Conservation (phyloP, 164 flowering plant genomes). For the Buxus sempervirens region DNA sequence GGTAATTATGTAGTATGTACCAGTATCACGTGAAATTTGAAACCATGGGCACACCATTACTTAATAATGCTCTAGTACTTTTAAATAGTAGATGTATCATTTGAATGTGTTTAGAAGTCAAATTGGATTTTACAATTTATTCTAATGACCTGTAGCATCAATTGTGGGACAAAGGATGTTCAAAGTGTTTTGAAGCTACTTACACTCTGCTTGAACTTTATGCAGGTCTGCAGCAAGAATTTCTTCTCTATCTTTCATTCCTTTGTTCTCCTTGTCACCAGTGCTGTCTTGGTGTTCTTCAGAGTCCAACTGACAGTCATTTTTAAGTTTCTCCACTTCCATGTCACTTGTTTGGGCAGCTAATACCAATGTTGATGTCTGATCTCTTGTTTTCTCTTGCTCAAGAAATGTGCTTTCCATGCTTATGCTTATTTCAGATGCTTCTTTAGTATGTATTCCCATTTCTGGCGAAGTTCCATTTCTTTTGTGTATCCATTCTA, state of each 20-base stretch:
- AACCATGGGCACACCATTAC: background rate
- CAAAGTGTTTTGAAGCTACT: constrained; percentile 4
- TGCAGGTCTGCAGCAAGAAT: background rate
- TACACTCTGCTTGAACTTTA: constrained; percentile 12
- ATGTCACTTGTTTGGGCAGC: constrained; percentile 14
- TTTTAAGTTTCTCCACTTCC: constrained; percentile 3
- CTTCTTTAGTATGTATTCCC: constrained; percentile 10
- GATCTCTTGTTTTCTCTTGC: constrained; percentile 12
- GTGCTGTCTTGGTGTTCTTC: constrained; percentile 5
- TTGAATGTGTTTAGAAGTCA: background rate
- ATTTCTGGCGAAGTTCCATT: constrained; percentile 7
- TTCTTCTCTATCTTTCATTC: constrained; percentile 12
- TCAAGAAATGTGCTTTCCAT: constrained; percentile 6
- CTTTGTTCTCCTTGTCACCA: background rate
- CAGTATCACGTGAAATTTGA: too few species aligned
- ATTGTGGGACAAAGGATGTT: background rate
- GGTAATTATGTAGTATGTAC: too few species aligned
- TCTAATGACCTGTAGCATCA: background rate
- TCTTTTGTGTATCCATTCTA: constrained; percentile 13
- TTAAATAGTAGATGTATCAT: background rate
- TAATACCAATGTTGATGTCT: background rate
- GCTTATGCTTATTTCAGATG: constrained; percentile 1
- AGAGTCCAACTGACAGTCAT: constrained; percentile 2
- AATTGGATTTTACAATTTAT: background rate
- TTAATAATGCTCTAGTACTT: background rate